Evolutionary conservation across 1,284 basidiomycete genomes (phyloP).

Genomic region (Golubevia sp.): DNA sequence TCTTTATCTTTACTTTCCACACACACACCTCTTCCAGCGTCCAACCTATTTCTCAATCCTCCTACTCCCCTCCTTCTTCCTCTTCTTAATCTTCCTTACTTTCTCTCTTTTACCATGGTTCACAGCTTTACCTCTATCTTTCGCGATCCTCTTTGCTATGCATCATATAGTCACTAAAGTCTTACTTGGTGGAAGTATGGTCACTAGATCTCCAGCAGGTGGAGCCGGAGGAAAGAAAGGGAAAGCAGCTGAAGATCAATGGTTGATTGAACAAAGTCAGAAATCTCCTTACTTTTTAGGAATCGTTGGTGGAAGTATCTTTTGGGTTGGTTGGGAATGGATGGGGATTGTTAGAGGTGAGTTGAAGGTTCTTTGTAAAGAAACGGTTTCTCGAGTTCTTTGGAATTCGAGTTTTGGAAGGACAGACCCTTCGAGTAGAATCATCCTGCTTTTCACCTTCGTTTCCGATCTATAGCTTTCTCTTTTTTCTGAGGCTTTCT

Average conservation of each 20-base stretch:
- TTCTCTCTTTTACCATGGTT: conserved; percentile 85
- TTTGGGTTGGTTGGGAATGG: conserved; percentile 88
- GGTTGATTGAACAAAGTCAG: conserved; percentile 12
- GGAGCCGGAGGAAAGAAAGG: no score
- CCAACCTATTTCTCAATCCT: conserved; percentile 84
- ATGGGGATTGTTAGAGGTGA: conserved; percentile 72
- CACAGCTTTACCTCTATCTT: conserved; percentile 77
- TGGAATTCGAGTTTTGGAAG: no score
- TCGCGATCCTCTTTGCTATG: conserved; percentile 86
- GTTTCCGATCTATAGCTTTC: conserved; percentile 1
- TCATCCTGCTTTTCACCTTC: no score
- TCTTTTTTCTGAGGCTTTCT: background rate
- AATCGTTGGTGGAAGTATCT: conserved; percentile 81
- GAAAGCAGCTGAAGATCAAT: no score
- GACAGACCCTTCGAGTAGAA: no score
- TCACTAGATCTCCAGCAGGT: background rate
- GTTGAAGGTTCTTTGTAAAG: conserved; percentile 14
- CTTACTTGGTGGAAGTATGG: conserved; percentile 24
- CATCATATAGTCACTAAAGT: conserved; percentile 71
- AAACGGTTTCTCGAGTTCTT: no score
- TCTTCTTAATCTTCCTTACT: conserved; percentile 82
- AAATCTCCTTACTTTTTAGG: conserved; percentile 81
- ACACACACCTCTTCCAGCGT: conserved; percentile 66
- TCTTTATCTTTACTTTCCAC: background rate
- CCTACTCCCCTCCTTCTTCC: conserved; percentile 74